Evolutionary conservation across 208 protist species (phyloP), one percentile per base, ranked within the genome.

Genomic region (Wallacemonas sp.): DNA sequence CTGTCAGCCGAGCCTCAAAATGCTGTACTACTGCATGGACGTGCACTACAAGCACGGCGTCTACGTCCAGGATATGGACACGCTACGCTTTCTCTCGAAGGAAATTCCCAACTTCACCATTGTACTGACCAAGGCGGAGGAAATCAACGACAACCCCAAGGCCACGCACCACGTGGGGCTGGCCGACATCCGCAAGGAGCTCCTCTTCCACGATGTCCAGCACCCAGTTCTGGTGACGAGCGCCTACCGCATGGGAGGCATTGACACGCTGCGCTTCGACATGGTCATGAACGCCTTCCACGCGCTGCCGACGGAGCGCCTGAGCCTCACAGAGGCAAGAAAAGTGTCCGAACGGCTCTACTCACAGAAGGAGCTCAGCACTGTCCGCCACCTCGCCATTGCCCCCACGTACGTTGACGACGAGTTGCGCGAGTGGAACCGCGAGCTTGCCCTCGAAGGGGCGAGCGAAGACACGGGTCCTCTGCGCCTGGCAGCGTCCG

Each of bases 11-110:
- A 91, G 74, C 48, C 65, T 96, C 11, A 96, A 96, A 66, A 96
- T 96, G 91, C 65, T 96, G 1, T 96, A 96, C 75, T 96, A 96
- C 69, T 93, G 86, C 76, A 89, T 96, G 84, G 91, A 96, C 68
- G 86, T 91, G n/a, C 78, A 92, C 68, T 91, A 90, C 69, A 89
- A 86, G 50, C 65, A 94, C 50, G 91, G 91, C 4, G 57, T 96
- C 10, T 96, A 92, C 66, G 59, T 93, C 8, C 91, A 93, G 65
- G 91, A 96, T 57, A 79, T 93, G 50, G 91, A 96, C 74, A 81
- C 92, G n/a, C 77, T 96, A 12, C 74, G 76, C 23, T 96, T 96
- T 67, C 77, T 96, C 32, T 61, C 77, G 5, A 75, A 79, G 25
- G 91, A 96, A 61, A 79, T 96, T 23, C 91, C 91, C 25, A 93